Evolutionary conservation across 2,329 filamentous ascomycete species (phyloP).

Genomic region (Ophiocordyceps camponoti-floridani): DNA sequence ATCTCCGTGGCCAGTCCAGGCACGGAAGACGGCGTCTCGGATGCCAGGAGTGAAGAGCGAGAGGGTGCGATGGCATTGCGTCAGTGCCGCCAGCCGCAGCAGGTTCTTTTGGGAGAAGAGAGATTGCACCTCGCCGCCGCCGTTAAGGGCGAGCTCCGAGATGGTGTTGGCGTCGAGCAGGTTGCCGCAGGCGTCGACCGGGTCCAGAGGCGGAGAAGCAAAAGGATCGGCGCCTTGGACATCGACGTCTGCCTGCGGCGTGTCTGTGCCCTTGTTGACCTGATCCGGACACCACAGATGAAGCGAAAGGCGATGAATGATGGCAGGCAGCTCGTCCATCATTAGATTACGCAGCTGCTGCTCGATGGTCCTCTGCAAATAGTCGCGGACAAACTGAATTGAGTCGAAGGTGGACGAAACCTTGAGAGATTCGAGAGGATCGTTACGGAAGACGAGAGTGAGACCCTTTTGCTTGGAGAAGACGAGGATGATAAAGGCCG

Average conservation of each 20-base stretch:
- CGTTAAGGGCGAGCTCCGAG: slow-evolving; percentile 61
- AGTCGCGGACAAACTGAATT: slow-evolving; percentile 94
- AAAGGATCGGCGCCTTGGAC: slow-evolving; percentile 62
- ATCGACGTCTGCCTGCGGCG: slow-evolving; percentile 28
- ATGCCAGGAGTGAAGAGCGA: slow-evolving; percentile 89
- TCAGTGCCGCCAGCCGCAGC: slow-evolving; percentile 62
- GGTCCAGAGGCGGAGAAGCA: slow-evolving; percentile 61
- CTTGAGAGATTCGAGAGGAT: slow-evolving; percentile 92
- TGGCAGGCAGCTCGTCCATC: slow-evolving; percentile 94
- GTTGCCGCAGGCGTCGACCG: slow-evolving; percentile 66
- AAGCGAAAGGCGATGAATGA: slow-evolving; percentile 83
- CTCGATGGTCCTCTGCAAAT: slow-evolving; percentile 91
- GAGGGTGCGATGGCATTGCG: slow-evolving; percentile 75
- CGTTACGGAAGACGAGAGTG: slow-evolving; percentile 93
- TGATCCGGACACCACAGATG: slow-evolving; percentile 84
- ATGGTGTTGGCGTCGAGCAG: slow-evolving; percentile 58
- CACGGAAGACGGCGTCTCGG: slow-evolving; percentile 74
- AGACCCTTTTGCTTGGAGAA: slow-evolving; percentile 96
- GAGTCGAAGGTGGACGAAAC: slow-evolving; percentile 98
- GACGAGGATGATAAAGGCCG: slow-evolving; percentile 91
- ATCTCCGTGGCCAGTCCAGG: slow-evolving; percentile 71
- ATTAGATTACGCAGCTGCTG: slow-evolving; percentile 80
- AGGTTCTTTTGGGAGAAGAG: slow-evolving; percentile 94
- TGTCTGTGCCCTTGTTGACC: slow-evolving; percentile 25
- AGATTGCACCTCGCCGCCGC: slow-evolving; percentile 65